A percentile compares a stretch with the other conserved stretches of the same genome.
These are phyloP conservation scores for Vigna angularis DNA, from an alignment of 306 rosid genomes.

Conservation along the genomic window DNA sequence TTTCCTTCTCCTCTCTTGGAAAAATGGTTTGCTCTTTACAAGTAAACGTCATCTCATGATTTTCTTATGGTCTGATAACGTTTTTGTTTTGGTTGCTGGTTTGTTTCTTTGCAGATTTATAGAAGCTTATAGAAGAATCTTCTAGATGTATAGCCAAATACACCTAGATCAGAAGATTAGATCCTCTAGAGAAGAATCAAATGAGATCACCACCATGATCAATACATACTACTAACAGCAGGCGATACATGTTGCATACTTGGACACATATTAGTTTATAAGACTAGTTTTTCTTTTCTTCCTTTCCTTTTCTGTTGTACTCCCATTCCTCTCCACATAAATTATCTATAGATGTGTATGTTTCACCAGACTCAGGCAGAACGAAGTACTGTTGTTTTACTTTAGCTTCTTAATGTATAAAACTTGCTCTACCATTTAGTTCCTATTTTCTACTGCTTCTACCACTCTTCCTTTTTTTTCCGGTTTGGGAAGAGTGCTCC, in stretches of 20 bases:
- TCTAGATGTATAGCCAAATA: constrained; percentile 89
- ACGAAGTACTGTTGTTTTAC: constrained; percentile 47
- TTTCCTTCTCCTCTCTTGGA: constrained; percentile 3
- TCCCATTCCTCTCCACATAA: constrained; percentile 11
- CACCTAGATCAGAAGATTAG: constrained; percentile 81
- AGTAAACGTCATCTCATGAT: constrained; percentile 14
- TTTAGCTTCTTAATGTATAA: constrained; percentile 44
- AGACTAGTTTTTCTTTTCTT: constrained; percentile 54
- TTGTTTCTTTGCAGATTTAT: constrained; percentile 67
- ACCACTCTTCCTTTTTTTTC: not conserved
- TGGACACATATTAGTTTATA: constrained; percentile 65
- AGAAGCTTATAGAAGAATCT: constrained; percentile 76
- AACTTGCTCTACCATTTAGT: constrained; percentile 30
- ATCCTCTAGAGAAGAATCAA: constrained; percentile 65
- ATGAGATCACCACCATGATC: constrained; percentile 52
- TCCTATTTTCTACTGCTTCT: constrained; percentile 24
- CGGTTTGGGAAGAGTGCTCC: constrained; percentile 1
- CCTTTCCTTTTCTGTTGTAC: constrained; percentile 47
- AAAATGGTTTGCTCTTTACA: constrained; percentile 7
- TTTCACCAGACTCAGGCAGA: constrained; percentile 58
- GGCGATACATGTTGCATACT: constrained; percentile 75
- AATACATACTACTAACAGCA: constrained; percentile 96
- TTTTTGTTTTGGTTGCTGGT: constrained; percentile 10
- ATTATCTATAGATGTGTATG: constrained; percentile 48
- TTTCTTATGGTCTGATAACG: not conserved